A percentile compares a stretch with the other conserved stretches of the same genome.
Conservation (phyloP, 1,284 basidiomycete species). For the Ganoderma multipileum region DNA sequence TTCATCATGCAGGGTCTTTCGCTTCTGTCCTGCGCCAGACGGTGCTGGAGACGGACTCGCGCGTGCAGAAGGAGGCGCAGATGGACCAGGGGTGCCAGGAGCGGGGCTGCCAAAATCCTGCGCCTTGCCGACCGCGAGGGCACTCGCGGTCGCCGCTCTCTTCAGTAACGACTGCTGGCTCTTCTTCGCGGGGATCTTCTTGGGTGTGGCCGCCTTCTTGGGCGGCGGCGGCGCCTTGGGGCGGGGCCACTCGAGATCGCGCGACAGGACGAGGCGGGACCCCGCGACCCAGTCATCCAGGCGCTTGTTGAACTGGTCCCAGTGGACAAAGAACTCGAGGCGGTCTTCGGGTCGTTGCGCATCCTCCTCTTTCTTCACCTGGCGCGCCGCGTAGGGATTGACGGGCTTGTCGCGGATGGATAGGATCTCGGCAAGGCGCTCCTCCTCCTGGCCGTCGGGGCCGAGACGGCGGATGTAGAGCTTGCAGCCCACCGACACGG, state of each 20-base stretch:
- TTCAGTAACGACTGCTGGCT: slow-evolving; percentile 41
- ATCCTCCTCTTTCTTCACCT: slow-evolving; percentile 48
- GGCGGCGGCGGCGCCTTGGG: slow-evolving; percentile 73
- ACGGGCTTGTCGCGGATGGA: slow-evolving; percentile 88
- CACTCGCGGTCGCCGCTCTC: slow-evolving; percentile 43
- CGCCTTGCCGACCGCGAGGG: slow-evolving; percentile 36
- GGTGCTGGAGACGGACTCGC: slow-evolving; percentile 61
- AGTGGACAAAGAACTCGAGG: slow-evolving; percentile 96
- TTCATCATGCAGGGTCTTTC: slow-evolving; percentile 62
- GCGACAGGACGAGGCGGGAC: slow-evolving; percentile 81
- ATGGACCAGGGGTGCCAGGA: slow-evolving; percentile 32
- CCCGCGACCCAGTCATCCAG: slow-evolving; percentile 98
- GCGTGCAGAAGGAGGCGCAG: slow-evolving; percentile 51
- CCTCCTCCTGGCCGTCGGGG: slow-evolving; percentile 77
- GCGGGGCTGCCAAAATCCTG: slow-evolving; percentile 33
- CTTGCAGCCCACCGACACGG: slow-evolving; percentile 91
- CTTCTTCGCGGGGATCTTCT: slow-evolving; percentile 69
- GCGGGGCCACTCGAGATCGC: slow-evolving; percentile 96
- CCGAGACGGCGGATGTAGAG: slow-evolving; percentile 86
- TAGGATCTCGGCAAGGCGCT: slow-evolving; percentile 92
- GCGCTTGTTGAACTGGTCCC: slow-evolving; percentile 98
- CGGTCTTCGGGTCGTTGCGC: slow-evolving; percentile 73
- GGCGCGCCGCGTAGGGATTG: slow-evolving; percentile 62
- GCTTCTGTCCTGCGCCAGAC: slow-evolving; percentile 68
- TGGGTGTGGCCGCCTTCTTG: slow-evolving; percentile 52